Evolutionary conservation across 768 basidiomycete genomes (phyloP).

Genomic region (Tulasnella sp.): DNA sequence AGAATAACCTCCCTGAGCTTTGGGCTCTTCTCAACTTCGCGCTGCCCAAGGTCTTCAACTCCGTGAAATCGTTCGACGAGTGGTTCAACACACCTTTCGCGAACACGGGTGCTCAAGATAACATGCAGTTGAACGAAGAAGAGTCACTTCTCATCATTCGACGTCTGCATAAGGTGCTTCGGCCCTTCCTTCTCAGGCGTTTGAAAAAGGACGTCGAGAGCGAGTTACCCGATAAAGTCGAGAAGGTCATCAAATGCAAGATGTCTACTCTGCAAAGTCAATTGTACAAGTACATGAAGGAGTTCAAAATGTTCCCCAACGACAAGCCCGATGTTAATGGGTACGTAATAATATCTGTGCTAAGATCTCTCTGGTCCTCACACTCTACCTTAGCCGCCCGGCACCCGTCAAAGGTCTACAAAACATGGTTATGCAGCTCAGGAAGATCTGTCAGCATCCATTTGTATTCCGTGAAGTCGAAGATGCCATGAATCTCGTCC

Average conservation of each 20-base stretch:
- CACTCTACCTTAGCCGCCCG: slow-evolving; percentile 38
- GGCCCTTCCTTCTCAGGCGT: slow-evolving; percentile 84
- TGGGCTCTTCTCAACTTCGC: slow-evolving; percentile 96
- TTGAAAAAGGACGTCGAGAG: slow-evolving; percentile 96
- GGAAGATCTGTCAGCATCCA: slow-evolving; percentile 97
- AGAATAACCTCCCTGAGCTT: slow-evolving; percentile 88
- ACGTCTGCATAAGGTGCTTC: slow-evolving; percentile 88
- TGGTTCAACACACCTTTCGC: slow-evolving; percentile 99
- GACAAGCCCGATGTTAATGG: slow-evolving; percentile 66
- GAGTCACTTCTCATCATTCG: slow-evolving; percentile 95
- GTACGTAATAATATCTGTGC: slow-evolving; percentile 31
- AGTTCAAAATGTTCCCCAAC: slow-evolving; percentile 87
- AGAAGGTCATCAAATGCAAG: slow-evolving; percentile 93
- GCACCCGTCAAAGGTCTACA: slow-evolving; percentile 79
- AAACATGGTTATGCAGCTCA: slow-evolving; percentile 94
- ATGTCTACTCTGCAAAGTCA: slow-evolving; percentile 89
- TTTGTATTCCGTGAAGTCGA: slow-evolving; percentile 94
- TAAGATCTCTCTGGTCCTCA: background rate
- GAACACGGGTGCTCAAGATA: slow-evolving; percentile 93
- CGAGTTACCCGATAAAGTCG: slow-evolving; percentile 92
- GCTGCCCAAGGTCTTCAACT: slow-evolving; percentile 93
- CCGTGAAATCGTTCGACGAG: slow-evolving; percentile 97
- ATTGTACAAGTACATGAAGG: slow-evolving; percentile 95
- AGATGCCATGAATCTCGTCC: slow-evolving; percentile 59
- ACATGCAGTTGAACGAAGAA: slow-evolving; percentile 99